phyloP scores from a whole-genome alignment of 2,329 filamentous ascomycete species.

The Emergomyces africanus region DNA sequence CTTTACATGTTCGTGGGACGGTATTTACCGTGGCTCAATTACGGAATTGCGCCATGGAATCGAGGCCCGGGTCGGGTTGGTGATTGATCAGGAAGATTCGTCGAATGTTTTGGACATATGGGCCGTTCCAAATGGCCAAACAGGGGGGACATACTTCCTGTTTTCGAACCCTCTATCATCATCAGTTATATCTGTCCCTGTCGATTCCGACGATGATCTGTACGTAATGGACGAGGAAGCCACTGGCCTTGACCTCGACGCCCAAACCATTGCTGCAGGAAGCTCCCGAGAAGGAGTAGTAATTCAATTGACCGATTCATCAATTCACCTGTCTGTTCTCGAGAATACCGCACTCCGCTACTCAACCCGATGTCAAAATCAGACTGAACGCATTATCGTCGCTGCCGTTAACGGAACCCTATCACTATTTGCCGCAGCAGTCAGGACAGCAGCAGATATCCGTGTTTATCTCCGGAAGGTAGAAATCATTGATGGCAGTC shows the following conservation, averaged over 20 bases:
- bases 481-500: constrained; percentile 7
- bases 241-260: constrained; percentile 28
- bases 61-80: constrained; percentile 50
- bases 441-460: constrained; percentile 16
- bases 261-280: constrained; percentile 33
- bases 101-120: constrained; percentile 31
- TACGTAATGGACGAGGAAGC: constrained; percentile 26
- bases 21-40: constrained; percentile 45
- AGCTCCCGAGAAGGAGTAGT: constrained; percentile 23
- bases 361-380: constrained; percentile 13
- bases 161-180: constrained; percentile 31
- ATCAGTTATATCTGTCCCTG: constrained; percentile 25
- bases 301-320: constrained; percentile 31
- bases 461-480: constrained; percentile 19
- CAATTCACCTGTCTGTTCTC: constrained; percentile 21
- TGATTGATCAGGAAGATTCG: constrained; percentile 28
- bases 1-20: constrained; percentile 55
- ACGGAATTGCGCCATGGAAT: constrained; percentile 58
- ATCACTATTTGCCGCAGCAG: constrained; percentile 19
- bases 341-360: constrained; percentile 12
- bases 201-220: constrained; percentile 26
- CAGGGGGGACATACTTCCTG: constrained; percentile 26
- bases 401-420: constrained; percentile 19
- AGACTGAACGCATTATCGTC: constrained; percentile 15
- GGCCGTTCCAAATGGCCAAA: constrained; percentile 25